Evolutionary conservation across 768 basidiomycete species (phyloP).

Genomic region (Pulveroboletus sp.): DNA sequence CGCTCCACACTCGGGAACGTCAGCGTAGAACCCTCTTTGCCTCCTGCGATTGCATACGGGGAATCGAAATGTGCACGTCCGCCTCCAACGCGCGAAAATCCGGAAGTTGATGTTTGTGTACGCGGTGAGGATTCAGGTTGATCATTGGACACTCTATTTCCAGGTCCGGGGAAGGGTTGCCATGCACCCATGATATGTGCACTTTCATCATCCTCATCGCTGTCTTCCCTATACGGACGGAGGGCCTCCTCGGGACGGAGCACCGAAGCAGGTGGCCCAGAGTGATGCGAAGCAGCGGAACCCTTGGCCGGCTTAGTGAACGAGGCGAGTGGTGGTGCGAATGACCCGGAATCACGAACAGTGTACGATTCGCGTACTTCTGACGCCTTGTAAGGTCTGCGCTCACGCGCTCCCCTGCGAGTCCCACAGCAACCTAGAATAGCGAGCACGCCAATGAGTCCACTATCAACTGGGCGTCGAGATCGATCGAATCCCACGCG

Average conservation of each 20-base stretch:
- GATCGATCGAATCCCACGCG: conserved; percentile 82
- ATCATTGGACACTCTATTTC: conserved; percentile 21
- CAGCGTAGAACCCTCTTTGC: conserved; percentile 49
- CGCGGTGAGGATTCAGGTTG: conserved; percentile 25
- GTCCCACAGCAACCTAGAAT: conserved; percentile 64
- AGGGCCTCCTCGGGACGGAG: conserved; percentile 76
- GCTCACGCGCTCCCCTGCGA: conserved; percentile 33
- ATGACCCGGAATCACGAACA: conserved; percentile 44
- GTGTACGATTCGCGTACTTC: conserved; percentile 28
- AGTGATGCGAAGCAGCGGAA: conserved; percentile 35
- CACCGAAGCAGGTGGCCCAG: conserved; percentile 60
- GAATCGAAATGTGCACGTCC: conserved; percentile 81
- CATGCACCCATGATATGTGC: conserved; percentile 95
- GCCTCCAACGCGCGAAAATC: conserved; percentile 84
- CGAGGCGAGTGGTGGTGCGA: conserved; percentile 39
- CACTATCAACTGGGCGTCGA: conserved; percentile 73
- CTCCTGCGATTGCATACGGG: conserved; percentile 70
- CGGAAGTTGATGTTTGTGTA: conserved; percentile 40
- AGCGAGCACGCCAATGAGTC: conserved; percentile 80
- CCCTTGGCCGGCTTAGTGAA: conserved; percentile 26
- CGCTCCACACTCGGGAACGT: conserved; percentile 65
- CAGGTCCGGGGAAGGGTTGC: conserved; percentile 61
- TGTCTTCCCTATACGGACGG: conserved; percentile 72
- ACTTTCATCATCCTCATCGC: conserved; percentile 61
- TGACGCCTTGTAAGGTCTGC: conserved; percentile 20